A percentile compares a stretch with the other conserved stretches of the same genome.
Conservation (phyloP, 1,284 basidiomycete genomes). For the Hymenochaete sp. region DNA sequence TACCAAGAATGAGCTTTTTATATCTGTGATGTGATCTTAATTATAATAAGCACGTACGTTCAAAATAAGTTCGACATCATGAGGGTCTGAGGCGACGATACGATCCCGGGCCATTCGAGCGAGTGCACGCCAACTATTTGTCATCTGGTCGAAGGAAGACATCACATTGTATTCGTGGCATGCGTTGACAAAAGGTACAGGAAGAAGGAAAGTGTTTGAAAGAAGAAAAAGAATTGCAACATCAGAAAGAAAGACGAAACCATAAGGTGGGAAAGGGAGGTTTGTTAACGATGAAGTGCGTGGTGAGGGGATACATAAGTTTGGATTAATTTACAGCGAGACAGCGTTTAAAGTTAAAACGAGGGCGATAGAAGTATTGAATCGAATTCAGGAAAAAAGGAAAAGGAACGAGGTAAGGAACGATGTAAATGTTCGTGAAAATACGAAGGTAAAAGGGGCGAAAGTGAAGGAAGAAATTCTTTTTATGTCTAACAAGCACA, state of each 20-base stretch:
- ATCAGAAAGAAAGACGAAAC: neutral
- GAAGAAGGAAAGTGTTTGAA: no score
- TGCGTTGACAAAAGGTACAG: neutral
- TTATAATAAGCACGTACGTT: constrained; percentile 39
- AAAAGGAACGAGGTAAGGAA: constrained; percentile 3
- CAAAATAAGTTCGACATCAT: constrained; percentile 54
- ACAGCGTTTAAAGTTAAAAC: no score
- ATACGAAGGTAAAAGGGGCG: no score
- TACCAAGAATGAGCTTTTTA: no score
- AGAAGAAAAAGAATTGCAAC: no score
- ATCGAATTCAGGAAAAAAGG: no score
- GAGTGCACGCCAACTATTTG: constrained; percentile 74
- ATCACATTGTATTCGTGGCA: constrained; percentile 5
- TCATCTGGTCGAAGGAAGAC: constrained; percentile 44
- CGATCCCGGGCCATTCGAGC: constrained; percentile 72
- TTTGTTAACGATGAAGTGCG: no score
- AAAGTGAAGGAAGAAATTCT: neutral
- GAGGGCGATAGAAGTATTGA: no score
- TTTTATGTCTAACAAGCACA: constrained; percentile 3
- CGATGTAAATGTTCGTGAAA: no score
- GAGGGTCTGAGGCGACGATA: constrained; percentile 58
- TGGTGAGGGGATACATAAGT: no score
- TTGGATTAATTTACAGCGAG: no score
- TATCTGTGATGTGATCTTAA: neutral
- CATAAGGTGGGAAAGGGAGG: neutral